phyloP scores from a whole-genome alignment of 2,329 filamentous ascomycete species.

The Penicillium sp. region DNA sequence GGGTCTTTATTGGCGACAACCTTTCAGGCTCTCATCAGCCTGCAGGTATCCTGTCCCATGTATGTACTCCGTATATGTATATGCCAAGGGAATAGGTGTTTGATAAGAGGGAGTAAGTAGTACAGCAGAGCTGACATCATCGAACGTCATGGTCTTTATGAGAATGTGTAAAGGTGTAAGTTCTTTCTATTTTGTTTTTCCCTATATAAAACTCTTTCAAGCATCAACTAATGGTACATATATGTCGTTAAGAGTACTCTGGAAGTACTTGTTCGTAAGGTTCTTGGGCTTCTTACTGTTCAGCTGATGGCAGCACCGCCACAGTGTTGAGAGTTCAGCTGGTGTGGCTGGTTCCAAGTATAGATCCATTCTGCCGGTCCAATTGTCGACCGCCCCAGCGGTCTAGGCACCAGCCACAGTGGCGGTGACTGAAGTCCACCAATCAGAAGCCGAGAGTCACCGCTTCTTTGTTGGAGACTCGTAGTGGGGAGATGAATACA shows the following conservation, averaged over 20 bases:
- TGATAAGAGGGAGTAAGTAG: conserved; percentile 5
- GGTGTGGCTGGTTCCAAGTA: conserved; percentile 7
- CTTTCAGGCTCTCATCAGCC: conserved; percentile 1
- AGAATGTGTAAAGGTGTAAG: neutral
- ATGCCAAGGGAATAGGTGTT: neutral
- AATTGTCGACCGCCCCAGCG: conserved; percentile 1
- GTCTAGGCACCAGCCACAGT: conserved; percentile 39
- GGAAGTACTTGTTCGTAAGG: neutral
- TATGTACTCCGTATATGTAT: too few relatives aligned
- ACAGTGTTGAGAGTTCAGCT: conserved; percentile 11
- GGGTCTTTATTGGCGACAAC: neutral
- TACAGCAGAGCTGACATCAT: conserved; percentile 19
- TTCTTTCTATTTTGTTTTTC: neutral
- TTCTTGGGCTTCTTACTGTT: neutral
- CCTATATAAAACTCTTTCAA: neutral
- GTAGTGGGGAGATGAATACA: neutral
- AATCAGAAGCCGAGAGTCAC: conserved; percentile 39
- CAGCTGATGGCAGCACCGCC: conserved; percentile 18
- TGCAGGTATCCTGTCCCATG: conserved; percentile 2
- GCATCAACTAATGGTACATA: too few relatives aligned
- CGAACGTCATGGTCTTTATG: conserved; percentile 15
- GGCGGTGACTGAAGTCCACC: conserved; percentile 35
- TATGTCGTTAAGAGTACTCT: too few relatives aligned
- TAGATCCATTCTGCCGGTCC: neutral
- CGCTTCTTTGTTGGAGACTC: conserved; percentile 32